Base-by-base conservation (phyloP, 371 early-diverging fungal genomes). In the Conidiobolus coronatus region DNA sequence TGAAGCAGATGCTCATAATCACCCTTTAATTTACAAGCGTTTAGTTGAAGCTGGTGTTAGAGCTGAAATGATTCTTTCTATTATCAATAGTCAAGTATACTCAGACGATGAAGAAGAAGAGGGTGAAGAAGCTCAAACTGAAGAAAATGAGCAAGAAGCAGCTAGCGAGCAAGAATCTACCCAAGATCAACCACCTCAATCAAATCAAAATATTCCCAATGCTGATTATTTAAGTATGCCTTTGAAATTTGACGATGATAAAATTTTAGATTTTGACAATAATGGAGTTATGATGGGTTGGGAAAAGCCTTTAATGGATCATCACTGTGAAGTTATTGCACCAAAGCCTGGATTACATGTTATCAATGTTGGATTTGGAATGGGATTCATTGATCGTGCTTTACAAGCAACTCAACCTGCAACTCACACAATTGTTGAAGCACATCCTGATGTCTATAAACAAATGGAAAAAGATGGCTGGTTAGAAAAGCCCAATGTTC, bases 281-380 rank as follows among this genome's bases (percentile, higher is more conserved):
- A 86, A 94, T 61, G 93, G 80, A 22, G 92, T 94, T 9, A 92
- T 92, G 93, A 94, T 94, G 95, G 86, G 81, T 37, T 88, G 95
- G 95, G 95, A 95, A 56, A 64, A 68, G 0, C 89, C 89, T n/a
- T 52, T 95, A 50, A 95, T 95, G 95, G 65, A 73, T 18, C 70
- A 71, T 23, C 90, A 90, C 50, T 89, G 88, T 18, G 66, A 79
- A 51, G 73, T 76, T 18, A 78, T 92, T 61, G 73, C 78, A 39
- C 68, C 80, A 2, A 57, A 54, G 15, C 69, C 75, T 19, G 77
- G 75, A 3, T 56, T 74, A 36, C 62, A 67, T 37, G 81, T 85
- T 0, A 62, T 85, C 19, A 73, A 73, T 37, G 70, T 86, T 14
- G 92, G 95, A 3, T 95, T 89, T 63, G 95, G 95, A 1, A 66